Evolutionary conservation across 805 yeast species (phyloP), one percentile per base, ranked within the genome.

Genomic region (Hagleromyces aurorensis): DNA sequence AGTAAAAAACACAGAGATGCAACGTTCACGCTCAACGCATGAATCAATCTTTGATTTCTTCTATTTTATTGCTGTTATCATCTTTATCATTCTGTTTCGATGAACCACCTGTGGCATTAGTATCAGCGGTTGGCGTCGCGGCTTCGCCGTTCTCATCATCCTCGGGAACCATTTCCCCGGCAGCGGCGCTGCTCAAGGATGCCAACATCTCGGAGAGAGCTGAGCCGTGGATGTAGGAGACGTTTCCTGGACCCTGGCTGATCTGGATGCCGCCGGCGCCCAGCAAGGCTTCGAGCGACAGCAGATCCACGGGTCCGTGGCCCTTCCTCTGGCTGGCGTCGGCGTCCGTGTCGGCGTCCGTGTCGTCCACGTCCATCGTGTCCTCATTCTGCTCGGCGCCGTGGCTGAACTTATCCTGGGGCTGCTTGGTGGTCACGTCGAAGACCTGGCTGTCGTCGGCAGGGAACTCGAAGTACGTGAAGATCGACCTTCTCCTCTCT

Each of bases 181-280:
- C 45, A 6, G 48, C 51, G 30, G 60, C 59, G 17, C 58, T 64
- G 21, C 67, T 66, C 24, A 65, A 45, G 6, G 69, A 62, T 16
- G 78, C 78, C 46, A 77, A 60, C 45, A 76, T 68, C n/a, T 77
- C 72, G 36, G 73, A 72, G 14, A 80, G 70, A 7, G 77, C 67
- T 20, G 77, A 61, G 6, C 75, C 74, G 46, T 75, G 79, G 40
- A 76, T 64, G 50, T 75, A 76, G 30, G 76, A 70, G 20, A 74
- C 74, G 20, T 77, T 77, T 48, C 72, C 72, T 40, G 71, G 72
- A 33, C 72, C 71, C 27, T 75, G 46, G 5, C 48, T 39, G 25
- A 54, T 44, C 27, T 43, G 46, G 12, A 52, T 48, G n/a, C 54
- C 54, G 8, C 44, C 40, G n/a, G 51, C 41, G 8, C 52, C 54